phyloP scores from a whole-genome alignment of 768 basidiomycete genomes.

The Amanita subjunquillea region DNA sequence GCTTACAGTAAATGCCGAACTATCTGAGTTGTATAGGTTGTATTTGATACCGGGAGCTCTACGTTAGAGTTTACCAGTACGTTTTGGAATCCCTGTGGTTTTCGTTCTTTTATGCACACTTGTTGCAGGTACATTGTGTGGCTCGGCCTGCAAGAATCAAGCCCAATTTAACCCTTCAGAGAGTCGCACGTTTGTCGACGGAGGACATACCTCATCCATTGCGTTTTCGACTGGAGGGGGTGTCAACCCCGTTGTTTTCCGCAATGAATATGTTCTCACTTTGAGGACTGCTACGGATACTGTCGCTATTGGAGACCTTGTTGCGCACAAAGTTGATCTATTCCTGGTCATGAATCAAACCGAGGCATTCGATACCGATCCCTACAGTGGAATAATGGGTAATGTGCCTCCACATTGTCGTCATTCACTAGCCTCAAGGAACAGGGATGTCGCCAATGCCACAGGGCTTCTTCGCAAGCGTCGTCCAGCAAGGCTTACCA shows the following conservation, averaged over 20 bases:
- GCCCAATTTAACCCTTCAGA: conserved; percentile 33
- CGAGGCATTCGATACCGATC: conserved; percentile 39
- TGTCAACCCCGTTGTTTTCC: conserved; percentile 39
- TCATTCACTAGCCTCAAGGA: background rate
- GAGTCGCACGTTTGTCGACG: conserved; percentile 42
- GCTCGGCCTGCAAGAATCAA: too few species aligned
- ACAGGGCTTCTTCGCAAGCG: conserved; percentile 37
- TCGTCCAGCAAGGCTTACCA: conserved; percentile 37
- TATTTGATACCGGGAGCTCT: conserved; percentile 42
- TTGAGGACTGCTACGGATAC: too few species aligned
- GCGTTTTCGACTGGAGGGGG: conserved; percentile 45
- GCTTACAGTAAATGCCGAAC: conserved; percentile 7
- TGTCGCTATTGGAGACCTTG: too few species aligned
- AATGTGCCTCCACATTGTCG: background rate
- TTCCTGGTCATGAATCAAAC: conserved; percentile 49
- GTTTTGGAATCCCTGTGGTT: too few species aligned
- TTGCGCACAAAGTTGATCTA: conserved; percentile 12
- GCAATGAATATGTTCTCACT: conserved; percentile 14
- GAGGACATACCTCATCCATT: conserved; percentile 27
- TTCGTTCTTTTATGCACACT: too few species aligned
- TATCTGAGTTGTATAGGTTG: conserved; percentile 19
- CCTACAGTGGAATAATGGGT: conserved; percentile 45
- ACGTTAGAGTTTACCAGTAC: too few species aligned
- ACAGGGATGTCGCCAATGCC: conserved; percentile 7
- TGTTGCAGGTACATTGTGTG: too few species aligned